phyloP scores from a whole-genome alignment of 495 filamentous ascomycete species.

The Delitschia confertaspora region DNA sequence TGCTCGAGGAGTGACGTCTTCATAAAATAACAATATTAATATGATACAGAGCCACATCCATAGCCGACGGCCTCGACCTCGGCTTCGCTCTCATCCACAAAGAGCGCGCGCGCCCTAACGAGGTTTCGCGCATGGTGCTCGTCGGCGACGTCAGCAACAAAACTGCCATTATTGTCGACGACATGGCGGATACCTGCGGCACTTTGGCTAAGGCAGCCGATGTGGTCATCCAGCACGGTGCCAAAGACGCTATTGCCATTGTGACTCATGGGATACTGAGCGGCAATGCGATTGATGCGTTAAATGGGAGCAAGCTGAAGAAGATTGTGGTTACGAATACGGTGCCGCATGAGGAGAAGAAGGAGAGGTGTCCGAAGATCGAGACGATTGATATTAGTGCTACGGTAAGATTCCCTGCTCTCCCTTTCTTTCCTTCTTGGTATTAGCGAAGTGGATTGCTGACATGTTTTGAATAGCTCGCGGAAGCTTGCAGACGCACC shows the following conservation, averaged over 20 bases:
- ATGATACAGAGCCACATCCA: constrained; percentile 80
- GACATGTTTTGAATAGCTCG: constrained; percentile 32
- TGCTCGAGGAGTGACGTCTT: no score
- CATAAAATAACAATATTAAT: no score
- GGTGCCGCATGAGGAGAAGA: constrained; percentile 82
- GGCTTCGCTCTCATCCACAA: constrained; percentile 99
- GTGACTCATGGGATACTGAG: constrained; percentile 94
- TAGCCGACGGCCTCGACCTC: constrained; percentile 87
- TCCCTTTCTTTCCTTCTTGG: constrained; percentile 24
- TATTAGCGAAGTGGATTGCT: no score
- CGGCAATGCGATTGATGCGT: constrained; percentile 79
- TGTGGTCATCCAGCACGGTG: constrained; percentile 82
- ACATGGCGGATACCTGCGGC: constrained; percentile 94
- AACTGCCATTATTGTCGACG: constrained; percentile 55
- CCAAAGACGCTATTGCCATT: constrained; percentile 80
- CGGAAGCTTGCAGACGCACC: constrained; percentile 69
- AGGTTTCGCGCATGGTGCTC: constrained; percentile 90
- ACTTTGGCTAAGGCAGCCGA: constrained; percentile 89
- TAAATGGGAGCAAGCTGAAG: constrained; percentile 72
- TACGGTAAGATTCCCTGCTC: constrained; percentile 47
- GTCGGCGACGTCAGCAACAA: constrained; percentile 55
- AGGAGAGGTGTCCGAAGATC: constrained; percentile 64
- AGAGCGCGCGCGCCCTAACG: constrained; percentile 88
- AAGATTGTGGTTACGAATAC: constrained; percentile 93
- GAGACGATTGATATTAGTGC: constrained; percentile 90